These are phyloP conservation scores for Glebionis coronaria DNA, from an alignment of 129 eudicot species.

Conservation along the genomic window DNA sequence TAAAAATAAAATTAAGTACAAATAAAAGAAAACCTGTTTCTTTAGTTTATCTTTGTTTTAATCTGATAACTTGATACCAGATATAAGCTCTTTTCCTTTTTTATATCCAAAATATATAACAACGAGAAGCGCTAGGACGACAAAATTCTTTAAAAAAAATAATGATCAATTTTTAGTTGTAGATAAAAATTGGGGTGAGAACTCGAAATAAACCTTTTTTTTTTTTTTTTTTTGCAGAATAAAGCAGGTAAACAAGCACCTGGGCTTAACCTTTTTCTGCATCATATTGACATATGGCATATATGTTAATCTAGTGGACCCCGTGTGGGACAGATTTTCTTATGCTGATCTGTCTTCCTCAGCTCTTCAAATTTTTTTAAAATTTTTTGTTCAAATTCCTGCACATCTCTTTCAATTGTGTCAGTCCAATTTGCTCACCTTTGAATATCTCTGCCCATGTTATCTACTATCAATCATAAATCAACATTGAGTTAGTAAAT, in stretches of 20 bases:
- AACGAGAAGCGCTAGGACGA: no score
- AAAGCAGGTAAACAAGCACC: slow-evolving; percentile 34
- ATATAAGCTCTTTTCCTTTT: slow-evolving; percentile 13
- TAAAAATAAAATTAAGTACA: neutral
- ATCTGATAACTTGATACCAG: no score
- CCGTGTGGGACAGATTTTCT: slow-evolving; percentile 35
- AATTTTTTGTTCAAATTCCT: slow-evolving; percentile 20
- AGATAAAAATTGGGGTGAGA: neutral
- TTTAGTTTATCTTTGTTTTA: no score
- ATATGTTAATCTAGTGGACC: slow-evolving; percentile 26
- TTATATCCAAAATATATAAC: slow-evolving; percentile 15
- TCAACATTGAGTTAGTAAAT: slow-evolving; percentile 31
- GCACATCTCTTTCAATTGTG: slow-evolving; percentile 41
- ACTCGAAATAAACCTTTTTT: slow-evolving; percentile 15
- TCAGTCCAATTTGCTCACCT: slow-evolving; percentile 26
- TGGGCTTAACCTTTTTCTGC: slow-evolving; percentile 32
- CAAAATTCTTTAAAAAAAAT: no score
- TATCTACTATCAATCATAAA: slow-evolving; percentile 49
- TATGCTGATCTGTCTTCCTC: slow-evolving; percentile 42
- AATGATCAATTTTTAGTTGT: neutral
- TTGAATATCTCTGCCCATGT: slow-evolving; percentile 63
- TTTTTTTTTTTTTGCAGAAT: no score
- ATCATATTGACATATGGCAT: slow-evolving; percentile 4
- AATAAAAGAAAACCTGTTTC: neutral
- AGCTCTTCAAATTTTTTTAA: slow-evolving; percentile 22